Percentiles rank a stretch among this genome's conserved stretches.
phyloP scores from a whole-genome alignment of 176 grass and related monocot genomes.

The Oryza australiensis region DNA sequence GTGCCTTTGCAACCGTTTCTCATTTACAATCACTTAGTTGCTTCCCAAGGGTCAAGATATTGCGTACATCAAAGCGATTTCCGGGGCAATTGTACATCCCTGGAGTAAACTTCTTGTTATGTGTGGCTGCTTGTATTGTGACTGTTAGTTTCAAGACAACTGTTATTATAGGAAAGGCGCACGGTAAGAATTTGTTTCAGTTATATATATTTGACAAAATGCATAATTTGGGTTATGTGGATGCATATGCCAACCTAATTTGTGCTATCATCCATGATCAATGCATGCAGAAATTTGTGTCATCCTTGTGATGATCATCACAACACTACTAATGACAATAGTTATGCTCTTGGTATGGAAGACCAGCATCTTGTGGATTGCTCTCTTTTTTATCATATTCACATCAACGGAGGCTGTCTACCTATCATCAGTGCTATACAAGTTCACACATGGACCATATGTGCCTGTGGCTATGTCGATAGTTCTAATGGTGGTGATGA shows the following conservation, averaged over 20 bases:
- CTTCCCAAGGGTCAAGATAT: slow-evolving; percentile 50
- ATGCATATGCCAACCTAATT: neutral
- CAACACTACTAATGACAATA: slow-evolving; percentile 44
- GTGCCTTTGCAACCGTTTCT: slow-evolving; percentile 48
- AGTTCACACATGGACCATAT: slow-evolving; percentile 55
- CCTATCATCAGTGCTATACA: slow-evolving; percentile 48
- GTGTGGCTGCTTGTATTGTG: slow-evolving; percentile 32
- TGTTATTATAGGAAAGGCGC: slow-evolving; percentile 47
- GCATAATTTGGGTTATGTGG: neutral
- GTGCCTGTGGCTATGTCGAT: slow-evolving; percentile 36
- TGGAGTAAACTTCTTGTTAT: slow-evolving; percentile 44
- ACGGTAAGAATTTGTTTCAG: slow-evolving; percentile 24
- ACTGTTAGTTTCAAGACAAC: slow-evolving; percentile 53
- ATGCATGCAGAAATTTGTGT: slow-evolving; percentile 45
- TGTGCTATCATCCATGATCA: neutral
- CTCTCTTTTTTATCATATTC: slow-evolving; percentile 29
- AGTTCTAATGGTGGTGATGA: slow-evolving; percentile 41
- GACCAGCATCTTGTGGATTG: slow-evolving; percentile 21
- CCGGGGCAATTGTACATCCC: slow-evolving; percentile 57
- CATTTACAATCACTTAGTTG: slow-evolving; percentile 46
- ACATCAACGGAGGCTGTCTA: slow-evolving; percentile 37
- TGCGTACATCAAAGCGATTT: slow-evolving; percentile 43
- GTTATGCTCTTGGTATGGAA: slow-evolving; percentile 60
- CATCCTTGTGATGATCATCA: slow-evolving; percentile 54
- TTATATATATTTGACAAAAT: neutral